A percentile compares a stretch with the other conserved stretches of the same genome.
phyloP scores from a whole-genome alignment of 345 rosid genomes.

The Camelina sativa region DNA sequence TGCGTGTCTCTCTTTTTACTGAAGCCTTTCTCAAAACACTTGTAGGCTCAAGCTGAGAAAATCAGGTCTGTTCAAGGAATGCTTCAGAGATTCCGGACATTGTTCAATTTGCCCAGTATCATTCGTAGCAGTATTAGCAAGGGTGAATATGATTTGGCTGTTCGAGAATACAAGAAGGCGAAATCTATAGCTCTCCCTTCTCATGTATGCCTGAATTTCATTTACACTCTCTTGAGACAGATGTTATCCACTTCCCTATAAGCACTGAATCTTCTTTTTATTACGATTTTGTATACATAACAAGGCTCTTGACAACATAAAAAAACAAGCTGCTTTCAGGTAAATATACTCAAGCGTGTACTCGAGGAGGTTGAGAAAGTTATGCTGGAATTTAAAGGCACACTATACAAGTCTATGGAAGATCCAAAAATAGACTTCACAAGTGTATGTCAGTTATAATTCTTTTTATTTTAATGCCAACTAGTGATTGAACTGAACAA shows the following conservation, averaged over 20 bases:
- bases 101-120: constrained; percentile 94
- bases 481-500: constrained; percentile 20
- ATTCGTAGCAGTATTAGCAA: constrained; percentile 90
- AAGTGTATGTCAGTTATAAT: constrained; percentile 57
- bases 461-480: constrained; percentile 13
- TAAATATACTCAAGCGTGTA: constrained; percentile 90
- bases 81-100: constrained; percentile 95
- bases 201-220: constrained; percentile 64
- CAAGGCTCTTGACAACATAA: constrained; percentile 27
- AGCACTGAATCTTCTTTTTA: constrained; percentile 7
- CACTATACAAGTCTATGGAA: constrained; percentile 92
- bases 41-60: constrained; percentile 98
- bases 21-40: constrained; percentile 25
- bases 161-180: constrained; percentile 97
- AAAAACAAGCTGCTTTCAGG: constrained; percentile 59
- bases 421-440: constrained; percentile 92
- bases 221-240: constrained; percentile 25
- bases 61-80: constrained; percentile 98
- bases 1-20: constrained; percentile 34
- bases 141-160: constrained; percentile 97
- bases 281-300: not conserved
- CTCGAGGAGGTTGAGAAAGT: constrained; percentile 99
- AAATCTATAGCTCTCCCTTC: constrained; percentile 95
- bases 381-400: constrained; percentile 95
- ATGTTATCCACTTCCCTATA: constrained; percentile 14